Conservation (phyloP, 768 basidiomycete species). For the Panellus pusillus region DNA sequence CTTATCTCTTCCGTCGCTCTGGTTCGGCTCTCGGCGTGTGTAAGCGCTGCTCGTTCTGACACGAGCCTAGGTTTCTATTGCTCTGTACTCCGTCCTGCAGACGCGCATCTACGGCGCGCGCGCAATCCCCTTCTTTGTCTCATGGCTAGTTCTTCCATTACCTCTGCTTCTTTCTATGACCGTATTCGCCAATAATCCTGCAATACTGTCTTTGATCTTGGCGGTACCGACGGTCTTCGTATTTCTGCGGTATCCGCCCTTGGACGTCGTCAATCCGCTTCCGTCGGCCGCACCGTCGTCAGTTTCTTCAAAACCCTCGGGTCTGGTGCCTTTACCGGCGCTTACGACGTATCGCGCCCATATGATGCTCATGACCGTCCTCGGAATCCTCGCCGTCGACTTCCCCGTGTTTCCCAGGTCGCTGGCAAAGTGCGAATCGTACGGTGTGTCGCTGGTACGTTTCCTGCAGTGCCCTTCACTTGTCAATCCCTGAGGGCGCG, state of each 20-base stretch:
- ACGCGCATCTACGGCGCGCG: constrained; percentile 46
- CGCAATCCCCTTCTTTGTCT: constrained; percentile 40
- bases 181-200: constrained; percentile 60
- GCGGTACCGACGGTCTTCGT: constrained; percentile 46
- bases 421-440: constrained; percentile 92
- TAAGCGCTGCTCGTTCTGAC: not conserved
- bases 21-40: constrained; percentile 34
- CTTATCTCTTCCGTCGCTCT: constrained; percentile 55
- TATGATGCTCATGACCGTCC: constrained; percentile 91
- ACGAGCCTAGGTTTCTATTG: constrained; percentile 64
- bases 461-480: not conserved
- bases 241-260: constrained; percentile 41
- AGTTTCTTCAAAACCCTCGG: constrained; percentile 7
- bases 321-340: constrained; percentile 60
- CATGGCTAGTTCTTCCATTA: constrained; percentile 66
- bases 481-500: not conserved
- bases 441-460: constrained; percentile 88
- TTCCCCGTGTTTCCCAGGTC: constrained; percentile 88
- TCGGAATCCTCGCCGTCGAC: constrained; percentile 94
- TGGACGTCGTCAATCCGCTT: constrained; percentile 47
- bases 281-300: constrained; percentile 14
- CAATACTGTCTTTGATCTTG: constrained; percentile 49
- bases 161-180: constrained; percentile 88
- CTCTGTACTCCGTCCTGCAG: constrained; percentile 61
- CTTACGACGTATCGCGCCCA: constrained; percentile 88